Percentiles rank a stretch among this genome's conserved stretches.
Evolutionary conservation across 73 alveolate genomes (phyloP).

Genomic region (Paramecium tetraurelia): DNA sequence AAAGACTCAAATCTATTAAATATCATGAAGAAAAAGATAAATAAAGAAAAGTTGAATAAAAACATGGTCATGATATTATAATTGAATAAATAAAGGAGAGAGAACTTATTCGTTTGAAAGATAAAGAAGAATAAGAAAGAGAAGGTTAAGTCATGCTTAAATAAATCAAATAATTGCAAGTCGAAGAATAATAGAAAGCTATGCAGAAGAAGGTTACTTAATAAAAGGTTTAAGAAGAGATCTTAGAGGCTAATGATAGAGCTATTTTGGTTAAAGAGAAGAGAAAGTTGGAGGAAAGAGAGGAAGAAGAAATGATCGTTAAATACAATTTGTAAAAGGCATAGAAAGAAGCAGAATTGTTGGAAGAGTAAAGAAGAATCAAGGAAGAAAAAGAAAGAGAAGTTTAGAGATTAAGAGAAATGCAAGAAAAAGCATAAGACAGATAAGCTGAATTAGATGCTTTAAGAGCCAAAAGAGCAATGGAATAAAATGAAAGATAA

Average conservation of each 20-base stretch:
- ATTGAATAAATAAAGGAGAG: slow-evolving; percentile 87
- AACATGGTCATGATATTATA: slow-evolving; percentile 70
- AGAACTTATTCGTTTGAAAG: slow-evolving; percentile 76
- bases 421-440: slow-evolving; percentile 87
- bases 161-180: slow-evolving; percentile 70
- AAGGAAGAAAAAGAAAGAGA: slow-evolving; percentile 88
- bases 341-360: slow-evolving; percentile 79
- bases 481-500: slow-evolving; percentile 86
- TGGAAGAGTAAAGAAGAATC: slow-evolving; percentile 78
- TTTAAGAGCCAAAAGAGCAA: slow-evolving; percentile 89
- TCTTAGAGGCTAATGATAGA: slow-evolving; percentile 75
- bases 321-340: slow-evolving; percentile 81
- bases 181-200: slow-evolving; percentile 74
- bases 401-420: slow-evolving; percentile 85
- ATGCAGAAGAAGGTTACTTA: slow-evolving; percentile 67
- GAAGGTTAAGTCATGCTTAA: slow-evolving; percentile 79
- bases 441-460: slow-evolving; percentile 90
- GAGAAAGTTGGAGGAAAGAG: slow-evolving; percentile 76
- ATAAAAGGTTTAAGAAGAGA: slow-evolving; percentile 74
- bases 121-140: slow-evolving; percentile 80
- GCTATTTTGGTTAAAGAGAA: slow-evolving; percentile 77
- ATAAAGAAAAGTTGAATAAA: slow-evolving; percentile 60
- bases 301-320: slow-evolving; percentile 78
- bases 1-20: slow-evolving; percentile 78
- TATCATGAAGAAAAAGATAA: slow-evolving; percentile 76